phyloP scores from a whole-genome alignment of 2,329 filamentous ascomycete species.

The Talaromyces amestolkiae region DNA sequence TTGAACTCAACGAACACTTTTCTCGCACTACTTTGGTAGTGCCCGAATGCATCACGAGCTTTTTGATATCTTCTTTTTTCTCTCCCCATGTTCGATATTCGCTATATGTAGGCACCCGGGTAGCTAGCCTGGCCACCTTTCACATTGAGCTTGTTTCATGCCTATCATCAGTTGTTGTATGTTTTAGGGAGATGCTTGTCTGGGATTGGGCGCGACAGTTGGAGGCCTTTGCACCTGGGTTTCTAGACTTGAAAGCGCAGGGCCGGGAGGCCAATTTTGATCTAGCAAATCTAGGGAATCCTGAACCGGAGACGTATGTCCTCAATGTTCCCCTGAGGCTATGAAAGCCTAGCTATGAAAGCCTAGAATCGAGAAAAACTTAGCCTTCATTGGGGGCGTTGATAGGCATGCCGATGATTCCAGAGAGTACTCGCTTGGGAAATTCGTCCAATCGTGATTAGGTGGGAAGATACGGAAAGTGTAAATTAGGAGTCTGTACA shows the following conservation, averaged over 20 bases:
- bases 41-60: too few species aligned
- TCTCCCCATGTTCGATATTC: too few species aligned
- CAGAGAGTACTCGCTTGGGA: neutral
- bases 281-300: neutral
- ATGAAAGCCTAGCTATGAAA: neutral
- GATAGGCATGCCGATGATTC: neutral
- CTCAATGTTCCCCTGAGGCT: neutral
- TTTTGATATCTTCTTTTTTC: too few species aligned
- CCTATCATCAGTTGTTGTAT: too few species aligned
- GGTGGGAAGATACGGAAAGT: neutral
- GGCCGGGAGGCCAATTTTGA: neutral
- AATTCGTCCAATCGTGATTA: neutral
- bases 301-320: neutral
- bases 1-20: too few species aligned
- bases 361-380: neutral
- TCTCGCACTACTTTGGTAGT: too few species aligned
- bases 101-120: too few species aligned
- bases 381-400: neutral
- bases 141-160: too few species aligned
- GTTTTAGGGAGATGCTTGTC: too few species aligned
- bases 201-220: neutral
- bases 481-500: neutral
- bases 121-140: too few species aligned
- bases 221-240: conserved; percentile 1
- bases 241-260: neutral